phyloP scores from a whole-genome alignment of 140 eudicot species.

The Anethum foeniculum region DNA sequence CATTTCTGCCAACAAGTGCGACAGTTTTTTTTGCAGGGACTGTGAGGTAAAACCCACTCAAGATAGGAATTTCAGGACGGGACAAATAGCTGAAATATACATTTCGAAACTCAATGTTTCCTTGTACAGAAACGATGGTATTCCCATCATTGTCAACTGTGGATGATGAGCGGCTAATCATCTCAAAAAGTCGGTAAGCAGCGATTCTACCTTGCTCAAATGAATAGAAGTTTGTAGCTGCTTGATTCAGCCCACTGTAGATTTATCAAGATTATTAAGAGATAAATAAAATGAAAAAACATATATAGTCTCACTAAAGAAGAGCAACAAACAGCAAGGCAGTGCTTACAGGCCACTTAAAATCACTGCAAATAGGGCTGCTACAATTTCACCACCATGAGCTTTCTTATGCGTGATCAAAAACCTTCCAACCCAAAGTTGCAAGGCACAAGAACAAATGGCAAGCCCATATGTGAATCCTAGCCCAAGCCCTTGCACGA shows the following conservation, averaged over 20 bases:
- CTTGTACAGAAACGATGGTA: constrained; percentile 69
- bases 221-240: constrained; percentile 92
- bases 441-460: constrained; percentile 95
- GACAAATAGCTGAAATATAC: constrained; percentile 94
- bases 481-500: constrained; percentile 98
- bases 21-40: constrained; percentile 93
- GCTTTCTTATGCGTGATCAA: constrained; percentile 73
- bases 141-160: constrained; percentile 64
- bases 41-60: constrained; percentile 91
- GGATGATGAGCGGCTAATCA: constrained; percentile 94
- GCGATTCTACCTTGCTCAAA: constrained; percentile 99
- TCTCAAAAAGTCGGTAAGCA: constrained; percentile 89
- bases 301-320: not conserved
- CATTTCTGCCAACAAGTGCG: constrained; percentile 98
- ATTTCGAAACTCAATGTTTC: constrained; percentile 85
- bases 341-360: constrained; percentile 92
- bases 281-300: not conserved
- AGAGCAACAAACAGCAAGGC: constrained; percentile 9
- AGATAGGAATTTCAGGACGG: constrained; percentile 93
- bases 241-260: constrained; percentile 84
- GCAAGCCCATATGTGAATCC: constrained; percentile 99
- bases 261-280: constrained; percentile 15
- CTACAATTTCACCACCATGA: constrained; percentile 85
- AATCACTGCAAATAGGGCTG: constrained; percentile 86
- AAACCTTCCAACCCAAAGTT: constrained; percentile 95